Evolutionary conservation across 371 early-diverging fungal species (phyloP).

Genomic region (Lichtheimia corymbifera): DNA sequence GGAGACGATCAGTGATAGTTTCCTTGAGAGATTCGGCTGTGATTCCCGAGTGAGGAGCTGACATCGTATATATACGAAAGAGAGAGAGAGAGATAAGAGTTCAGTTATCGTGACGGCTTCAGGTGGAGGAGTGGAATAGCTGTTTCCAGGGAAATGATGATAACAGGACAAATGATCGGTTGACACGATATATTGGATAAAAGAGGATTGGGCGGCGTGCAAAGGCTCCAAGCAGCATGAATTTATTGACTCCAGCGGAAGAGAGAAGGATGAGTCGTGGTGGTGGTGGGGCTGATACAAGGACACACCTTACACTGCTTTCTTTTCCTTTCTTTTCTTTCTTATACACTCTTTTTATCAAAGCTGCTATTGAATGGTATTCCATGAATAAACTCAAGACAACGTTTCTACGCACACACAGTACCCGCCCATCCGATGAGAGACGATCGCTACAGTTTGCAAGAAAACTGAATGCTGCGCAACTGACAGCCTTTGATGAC

Average conservation of each 20-base stretch:
- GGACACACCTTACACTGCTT: neutral
- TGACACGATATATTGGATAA: too few relatives aligned
- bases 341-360: neutral
- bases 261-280: too few relatives aligned
- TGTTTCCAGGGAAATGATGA: too few relatives aligned
- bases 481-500: conserved; percentile 10
- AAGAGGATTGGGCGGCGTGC: too few relatives aligned
- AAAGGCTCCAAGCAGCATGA: too few relatives aligned
- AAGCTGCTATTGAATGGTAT: conserved; percentile 1
- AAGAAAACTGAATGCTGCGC: conserved; percentile 23
- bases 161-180: too few relatives aligned
- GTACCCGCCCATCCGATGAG: conserved; percentile 23
- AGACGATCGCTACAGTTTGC: conserved; percentile 43
- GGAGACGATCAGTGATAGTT: conserved; percentile 53
- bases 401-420: conserved; percentile 39
- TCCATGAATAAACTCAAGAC: conserved; percentile 42
- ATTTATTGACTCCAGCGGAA: too few relatives aligned
- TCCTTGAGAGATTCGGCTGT: conserved; percentile 54
- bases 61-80: conserved; percentile 9
- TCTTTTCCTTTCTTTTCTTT: conserved; percentile 2
- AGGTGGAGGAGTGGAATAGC: neutral
- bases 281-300: neutral
- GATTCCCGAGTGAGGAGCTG: conserved; percentile 40
- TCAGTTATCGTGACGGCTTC: neutral
- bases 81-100: neutral